Percentiles rank a stretch among this genome's conserved stretches.
These are phyloP conservation scores for Paecilomyces niveus DNA, from an alignment of 2,329 filamentous ascomycete species.

Conservation along the genomic window DNA sequence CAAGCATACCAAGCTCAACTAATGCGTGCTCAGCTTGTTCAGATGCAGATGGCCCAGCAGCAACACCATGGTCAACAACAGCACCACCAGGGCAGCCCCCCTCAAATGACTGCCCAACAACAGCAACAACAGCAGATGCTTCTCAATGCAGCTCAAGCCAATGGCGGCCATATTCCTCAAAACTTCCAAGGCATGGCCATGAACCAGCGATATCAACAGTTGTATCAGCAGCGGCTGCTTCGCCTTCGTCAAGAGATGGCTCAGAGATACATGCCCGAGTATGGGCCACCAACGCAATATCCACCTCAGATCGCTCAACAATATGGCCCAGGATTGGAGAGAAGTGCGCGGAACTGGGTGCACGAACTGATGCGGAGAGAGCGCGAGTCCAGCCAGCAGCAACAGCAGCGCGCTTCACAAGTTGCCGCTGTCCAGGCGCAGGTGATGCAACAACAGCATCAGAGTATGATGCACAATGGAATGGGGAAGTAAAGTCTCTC, in stretches of 20 bases:
- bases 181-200: conserved; percentile 22
- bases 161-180: conserved; percentile 26
- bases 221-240: conserved; percentile 30
- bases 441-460: conserved; percentile 26
- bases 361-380: conserved; percentile 33
- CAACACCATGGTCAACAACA: conserved; percentile 14
- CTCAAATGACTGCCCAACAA: conserved; percentile 23
- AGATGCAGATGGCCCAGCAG: conserved; percentile 32
- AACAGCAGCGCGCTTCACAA: conserved; percentile 24
- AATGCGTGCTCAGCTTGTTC: conserved; percentile 30
- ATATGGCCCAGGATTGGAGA: conserved; percentile 29
- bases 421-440: conserved; percentile 26
- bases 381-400: conserved; percentile 24
- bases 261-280: conserved; percentile 28
- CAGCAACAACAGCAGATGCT: conserved; percentile 31
- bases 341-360: conserved; percentile 29
- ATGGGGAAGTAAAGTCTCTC: conserved; percentile 23
- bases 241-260: conserved; percentile 31
- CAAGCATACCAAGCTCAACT: conserved; percentile 32
- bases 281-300: conserved; percentile 31
- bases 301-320: conserved; percentile 31
- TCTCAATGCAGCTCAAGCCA: conserved; percentile 32
- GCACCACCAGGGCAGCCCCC: conserved; percentile 24
- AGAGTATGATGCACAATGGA: conserved; percentile 37
- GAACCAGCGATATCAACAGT: conserved; percentile 26